Conservation (phyloP, 108 stramenopile species). For the Pseudonitzschia multiseries region DNA sequence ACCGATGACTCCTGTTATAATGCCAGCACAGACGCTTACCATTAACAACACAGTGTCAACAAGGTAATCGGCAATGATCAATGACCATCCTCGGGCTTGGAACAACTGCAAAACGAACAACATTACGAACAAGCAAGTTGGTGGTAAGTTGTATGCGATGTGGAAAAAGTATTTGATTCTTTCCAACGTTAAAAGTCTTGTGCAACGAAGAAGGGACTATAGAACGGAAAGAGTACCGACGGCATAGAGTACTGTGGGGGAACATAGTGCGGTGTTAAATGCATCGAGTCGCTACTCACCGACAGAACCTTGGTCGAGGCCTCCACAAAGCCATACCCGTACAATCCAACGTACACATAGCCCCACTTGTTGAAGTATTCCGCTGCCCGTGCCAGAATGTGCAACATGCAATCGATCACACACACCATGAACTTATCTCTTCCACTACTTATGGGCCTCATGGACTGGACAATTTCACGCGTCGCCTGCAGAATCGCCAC, state of each 20-base stretch:
- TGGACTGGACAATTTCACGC: slow-evolving; percentile 51
- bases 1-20: slow-evolving; percentile 54
- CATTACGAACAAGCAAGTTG: too few relatives aligned
- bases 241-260: neutral
- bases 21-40: slow-evolving; percentile 62
- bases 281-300: neutral
- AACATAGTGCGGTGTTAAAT: neutral
- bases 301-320: slow-evolving; percentile 69
- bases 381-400: slow-evolving; percentile 51
- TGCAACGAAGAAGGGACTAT: too few relatives aligned
- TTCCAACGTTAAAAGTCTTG: too few relatives aligned
- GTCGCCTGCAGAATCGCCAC: slow-evolving; percentile 77
- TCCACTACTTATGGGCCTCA: slow-evolving; percentile 42
- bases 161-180: too few relatives aligned
- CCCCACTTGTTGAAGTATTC: slow-evolving; percentile 88
- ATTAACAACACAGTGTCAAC: slow-evolving; percentile 56
- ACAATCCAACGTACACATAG: slow-evolving; percentile 80
- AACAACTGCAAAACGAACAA: too few relatives aligned
- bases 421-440: slow-evolving; percentile 52
- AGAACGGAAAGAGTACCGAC: too few relatives aligned
- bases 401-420: slow-evolving; percentile 68
- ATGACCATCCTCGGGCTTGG: slow-evolving; percentile 77
- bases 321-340: slow-evolving; percentile 61
- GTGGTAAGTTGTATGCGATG: too few relatives aligned
- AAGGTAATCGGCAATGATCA: slow-evolving; percentile 82